These are phyloP conservation scores for Schoenoplectus triqueter DNA, from an alignment of 202 grass and related monocot genomes.

Conservation along the genomic window DNA sequence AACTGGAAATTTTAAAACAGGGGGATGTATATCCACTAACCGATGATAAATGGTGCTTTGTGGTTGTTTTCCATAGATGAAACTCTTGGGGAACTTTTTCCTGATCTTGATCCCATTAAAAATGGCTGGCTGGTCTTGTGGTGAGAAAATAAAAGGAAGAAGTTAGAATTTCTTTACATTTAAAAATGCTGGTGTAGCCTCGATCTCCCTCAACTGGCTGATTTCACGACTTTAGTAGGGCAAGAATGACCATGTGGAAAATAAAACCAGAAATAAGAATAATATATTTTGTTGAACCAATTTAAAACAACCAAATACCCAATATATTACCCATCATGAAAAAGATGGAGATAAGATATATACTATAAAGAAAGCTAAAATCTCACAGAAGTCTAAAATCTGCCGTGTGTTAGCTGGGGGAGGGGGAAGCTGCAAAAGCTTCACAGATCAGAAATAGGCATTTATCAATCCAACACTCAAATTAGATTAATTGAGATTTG, in stretches of 20 bases:
- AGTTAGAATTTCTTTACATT: not conserved
- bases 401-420: not conserved
- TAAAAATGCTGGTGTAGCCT: not conserved
- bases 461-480: not conserved
- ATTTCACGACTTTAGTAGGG: not conserved
- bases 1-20: constrained; percentile 4
- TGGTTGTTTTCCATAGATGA: constrained; percentile 43
- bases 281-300: not conserved
- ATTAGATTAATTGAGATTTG: constrained; percentile 7
- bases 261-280: not conserved
- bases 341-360: not conserved
- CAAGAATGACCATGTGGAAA: not conserved
- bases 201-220: not conserved
- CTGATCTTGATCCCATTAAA: constrained; percentile 38
- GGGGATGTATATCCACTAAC: constrained; percentile 30
- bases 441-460: not conserved
- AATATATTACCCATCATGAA: not conserved
- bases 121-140: not conserved
- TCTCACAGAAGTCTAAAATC: constrained; percentile 22
- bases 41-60: constrained; percentile 47
- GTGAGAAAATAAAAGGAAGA: not conserved
- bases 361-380: not conserved
- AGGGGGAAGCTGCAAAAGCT: not conserved
- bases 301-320: not conserved
- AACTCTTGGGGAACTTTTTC: constrained; percentile 30